Evolutionary conservation across 257 asterid species (phyloP).

Genomic region (Linaria vulgaris): DNA sequence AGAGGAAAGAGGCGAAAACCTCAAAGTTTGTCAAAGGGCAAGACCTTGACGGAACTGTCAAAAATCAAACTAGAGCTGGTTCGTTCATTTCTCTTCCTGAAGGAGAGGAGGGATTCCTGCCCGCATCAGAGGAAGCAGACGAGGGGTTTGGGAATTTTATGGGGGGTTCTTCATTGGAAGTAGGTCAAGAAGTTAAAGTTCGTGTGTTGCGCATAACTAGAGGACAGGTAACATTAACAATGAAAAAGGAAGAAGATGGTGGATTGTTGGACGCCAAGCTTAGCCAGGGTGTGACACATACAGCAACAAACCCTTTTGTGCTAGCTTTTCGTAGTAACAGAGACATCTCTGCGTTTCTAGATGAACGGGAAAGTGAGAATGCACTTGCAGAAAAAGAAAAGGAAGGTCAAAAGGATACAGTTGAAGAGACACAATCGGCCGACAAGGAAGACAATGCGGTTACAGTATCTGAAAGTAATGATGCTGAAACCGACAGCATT

Average conservation of each 20-base stretch:
- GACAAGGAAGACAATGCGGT: slow-evolving; percentile 34
- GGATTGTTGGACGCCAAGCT: slow-evolving; percentile 57
- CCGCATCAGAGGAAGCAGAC: slow-evolving; percentile 68
- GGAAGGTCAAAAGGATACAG: slow-evolving; percentile 30
- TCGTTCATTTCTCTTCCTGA: slow-evolving; percentile 91
- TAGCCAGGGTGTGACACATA: slow-evolving; percentile 54
- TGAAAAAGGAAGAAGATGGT: slow-evolving; percentile 73
- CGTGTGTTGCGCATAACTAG: slow-evolving; percentile 79
- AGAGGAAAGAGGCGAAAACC: slow-evolving; percentile 51
- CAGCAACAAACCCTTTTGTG: slow-evolving; percentile 82
- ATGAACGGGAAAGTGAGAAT: slow-evolving; percentile 52
- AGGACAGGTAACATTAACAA: slow-evolving; percentile 82
- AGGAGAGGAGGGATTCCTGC: slow-evolving; percentile 96
- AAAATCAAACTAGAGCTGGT: slow-evolving; percentile 73
- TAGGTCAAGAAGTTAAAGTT: slow-evolving; percentile 84
- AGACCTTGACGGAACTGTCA: slow-evolving; percentile 83
- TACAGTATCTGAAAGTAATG: slow-evolving; percentile 22
- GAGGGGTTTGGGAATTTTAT: slow-evolving; percentile 58
- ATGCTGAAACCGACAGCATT: slow-evolving; percentile 28
- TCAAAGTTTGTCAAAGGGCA: slow-evolving; percentile 79
- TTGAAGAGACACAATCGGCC: slow-evolving; percentile 14
- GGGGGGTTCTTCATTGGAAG: slow-evolving; percentile 72
- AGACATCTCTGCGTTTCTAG: slow-evolving; percentile 74
- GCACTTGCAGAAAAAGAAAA: slow-evolving; percentile 32
- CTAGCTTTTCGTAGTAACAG: slow-evolving; percentile 66